These are phyloP conservation scores for Paramecium tetraurelia DNA, from an alignment of 73 alveolate genomes.

Conservation along the genomic window DNA sequence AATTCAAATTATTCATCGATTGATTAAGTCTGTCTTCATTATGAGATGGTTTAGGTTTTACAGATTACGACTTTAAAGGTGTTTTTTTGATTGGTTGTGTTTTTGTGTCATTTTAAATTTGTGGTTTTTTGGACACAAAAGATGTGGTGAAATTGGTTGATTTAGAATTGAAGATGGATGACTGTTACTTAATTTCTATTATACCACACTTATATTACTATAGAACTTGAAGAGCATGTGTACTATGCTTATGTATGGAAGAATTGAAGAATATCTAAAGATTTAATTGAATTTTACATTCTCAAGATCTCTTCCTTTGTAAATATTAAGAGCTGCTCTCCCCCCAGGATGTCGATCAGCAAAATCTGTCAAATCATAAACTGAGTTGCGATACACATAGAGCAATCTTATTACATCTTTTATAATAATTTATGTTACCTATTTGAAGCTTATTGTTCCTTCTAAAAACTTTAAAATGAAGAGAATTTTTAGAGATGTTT, in stretches of 20 bases:
- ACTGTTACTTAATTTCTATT: not conserved
- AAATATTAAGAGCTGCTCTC: not conserved
- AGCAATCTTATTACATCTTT: slow-evolving; percentile 13
- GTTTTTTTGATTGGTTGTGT: not conserved
- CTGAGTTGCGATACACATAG: slow-evolving; percentile 10
- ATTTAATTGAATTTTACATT: not conserved
- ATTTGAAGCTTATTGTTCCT: not conserved
- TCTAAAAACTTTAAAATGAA: not conserved
- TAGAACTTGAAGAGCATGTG: not conserved
- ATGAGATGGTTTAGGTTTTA: not conserved
- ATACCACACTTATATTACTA: not conserved
- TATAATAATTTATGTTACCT: not conserved
- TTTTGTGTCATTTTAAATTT: not conserved
- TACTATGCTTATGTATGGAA: not conserved
- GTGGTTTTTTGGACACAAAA: not conserved
- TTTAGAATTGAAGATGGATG: not conserved
- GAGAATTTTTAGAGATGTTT: not conserved
- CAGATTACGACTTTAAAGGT: not conserved
- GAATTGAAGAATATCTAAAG: slow-evolving; percentile 1
- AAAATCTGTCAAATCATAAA: slow-evolving; percentile 34
- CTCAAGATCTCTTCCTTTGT: slow-evolving; percentile 24
- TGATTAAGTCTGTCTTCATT: slow-evolving; percentile 3
- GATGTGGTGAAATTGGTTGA: not conserved
- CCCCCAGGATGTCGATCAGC: slow-evolving; percentile 34
- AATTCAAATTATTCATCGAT: slow-evolving; percentile 3